phyloP scores from a whole-genome alignment of 2,329 filamentous ascomycete genomes.

The Talaromyces amestolkiae region DNA sequence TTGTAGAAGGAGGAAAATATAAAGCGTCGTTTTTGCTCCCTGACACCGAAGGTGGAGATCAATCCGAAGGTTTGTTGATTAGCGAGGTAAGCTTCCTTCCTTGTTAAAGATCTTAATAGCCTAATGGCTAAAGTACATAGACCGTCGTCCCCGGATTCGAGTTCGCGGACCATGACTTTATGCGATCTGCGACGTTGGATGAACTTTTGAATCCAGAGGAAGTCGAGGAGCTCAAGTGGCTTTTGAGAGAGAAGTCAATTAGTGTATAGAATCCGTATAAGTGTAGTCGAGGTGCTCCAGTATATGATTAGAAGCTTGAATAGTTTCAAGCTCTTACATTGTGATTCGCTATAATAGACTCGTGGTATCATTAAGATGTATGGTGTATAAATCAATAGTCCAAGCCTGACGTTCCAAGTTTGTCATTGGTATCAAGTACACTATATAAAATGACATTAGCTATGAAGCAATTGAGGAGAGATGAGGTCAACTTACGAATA shows the following conservation, averaged over 20 bases:
- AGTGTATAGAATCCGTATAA: conserved; percentile 19
- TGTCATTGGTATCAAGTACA: conserved; percentile 46
- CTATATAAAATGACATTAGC: conserved; percentile 28
- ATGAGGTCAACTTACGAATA: conserved; percentile 70
- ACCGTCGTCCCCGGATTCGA: conserved; percentile 68
- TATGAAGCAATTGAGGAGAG: neutral
- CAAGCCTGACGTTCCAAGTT: conserved; percentile 31
- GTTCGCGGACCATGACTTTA: conserved; percentile 65
- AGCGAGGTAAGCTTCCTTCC: conserved; percentile 49
- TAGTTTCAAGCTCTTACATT: neutral
- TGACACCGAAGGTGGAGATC: conserved; percentile 39
- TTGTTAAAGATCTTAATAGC: neutral
- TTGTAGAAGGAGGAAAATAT: conserved; percentile 66
- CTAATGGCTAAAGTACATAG: conserved; percentile 23
- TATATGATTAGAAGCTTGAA: neutral
- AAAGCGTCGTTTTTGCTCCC: conserved; percentile 63
- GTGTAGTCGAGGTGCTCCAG: neutral
- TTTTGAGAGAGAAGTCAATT: conserved; percentile 27
- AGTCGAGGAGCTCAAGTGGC: conserved; percentile 46
- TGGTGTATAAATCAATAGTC: conserved; percentile 14
- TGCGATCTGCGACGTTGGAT: conserved; percentile 51
- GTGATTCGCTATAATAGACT: conserved; percentile 7
- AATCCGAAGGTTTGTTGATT: conserved; percentile 58
- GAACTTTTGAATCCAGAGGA: conserved; percentile 54
- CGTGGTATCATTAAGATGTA: conserved; percentile 6